Conservation (phyloP, 306 rosid genomes). For the Lotus japonicus region DNA sequence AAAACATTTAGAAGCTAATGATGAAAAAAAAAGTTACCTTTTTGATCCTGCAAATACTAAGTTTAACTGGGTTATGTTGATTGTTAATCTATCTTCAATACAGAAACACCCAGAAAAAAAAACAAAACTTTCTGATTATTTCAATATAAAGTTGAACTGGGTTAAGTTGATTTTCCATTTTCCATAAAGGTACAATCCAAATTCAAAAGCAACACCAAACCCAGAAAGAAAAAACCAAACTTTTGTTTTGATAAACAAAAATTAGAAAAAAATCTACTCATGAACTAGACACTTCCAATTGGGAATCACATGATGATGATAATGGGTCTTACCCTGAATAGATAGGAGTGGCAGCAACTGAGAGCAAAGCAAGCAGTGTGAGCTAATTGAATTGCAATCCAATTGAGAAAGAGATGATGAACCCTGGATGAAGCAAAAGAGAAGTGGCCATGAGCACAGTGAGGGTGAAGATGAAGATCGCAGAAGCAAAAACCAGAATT, state of each 20-base stretch:
- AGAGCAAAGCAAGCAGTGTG: slow-evolving; percentile 24
- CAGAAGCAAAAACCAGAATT: slow-evolving; percentile 4
- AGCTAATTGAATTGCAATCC: slow-evolving; percentile 9
- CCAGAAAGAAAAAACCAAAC: slow-evolving; percentile 5
- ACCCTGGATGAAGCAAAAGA: slow-evolving; percentile 16
- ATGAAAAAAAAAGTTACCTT: not conserved
- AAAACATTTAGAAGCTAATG: not conserved
- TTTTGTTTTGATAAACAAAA: no score
- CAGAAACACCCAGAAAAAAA: no score
- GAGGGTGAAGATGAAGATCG: slow-evolving; percentile 21
- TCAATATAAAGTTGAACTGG: not conserved
- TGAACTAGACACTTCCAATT: slow-evolving; percentile 4
- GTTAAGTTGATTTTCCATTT: slow-evolving; percentile 12
- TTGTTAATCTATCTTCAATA: slow-evolving; percentile 13
- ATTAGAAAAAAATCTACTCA: slow-evolving; percentile 4
- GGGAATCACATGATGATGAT: not conserved
- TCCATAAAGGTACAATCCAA: slow-evolving; percentile 17
- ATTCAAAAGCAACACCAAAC: not conserved
- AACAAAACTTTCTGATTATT: not conserved
- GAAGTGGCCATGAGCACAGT: not conserved
- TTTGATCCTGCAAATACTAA: not conserved
- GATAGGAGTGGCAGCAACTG: slow-evolving; percentile 8
- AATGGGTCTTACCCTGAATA: slow-evolving; percentile 36
- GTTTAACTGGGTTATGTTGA: slow-evolving; percentile 13
- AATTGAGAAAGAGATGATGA: slow-evolving; percentile 26